Evolutionary conservation across 257 asterid species (phyloP).

Genomic region (Nicotiana tabacum): DNA sequence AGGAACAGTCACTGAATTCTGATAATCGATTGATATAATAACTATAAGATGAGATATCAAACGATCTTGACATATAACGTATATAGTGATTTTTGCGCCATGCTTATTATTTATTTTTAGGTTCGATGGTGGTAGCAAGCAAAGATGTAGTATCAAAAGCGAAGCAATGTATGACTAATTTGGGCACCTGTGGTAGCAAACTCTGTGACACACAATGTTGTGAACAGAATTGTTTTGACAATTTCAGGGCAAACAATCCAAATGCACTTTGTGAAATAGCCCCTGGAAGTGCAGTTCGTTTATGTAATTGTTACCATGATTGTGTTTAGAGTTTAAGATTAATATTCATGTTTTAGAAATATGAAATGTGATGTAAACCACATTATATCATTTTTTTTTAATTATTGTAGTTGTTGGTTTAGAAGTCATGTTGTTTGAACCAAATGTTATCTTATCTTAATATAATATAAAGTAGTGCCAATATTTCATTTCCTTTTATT

Average conservation of each 20-base stretch:
- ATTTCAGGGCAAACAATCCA: not conserved
- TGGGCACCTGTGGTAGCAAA: not conserved
- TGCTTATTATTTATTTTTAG: not conserved
- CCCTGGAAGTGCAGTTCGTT: not conserved
- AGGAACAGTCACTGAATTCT: too few species aligned
- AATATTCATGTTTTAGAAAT: not conserved
- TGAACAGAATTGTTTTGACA: not conserved
- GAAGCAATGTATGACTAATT: not conserved
- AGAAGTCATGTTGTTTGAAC: not conserved
- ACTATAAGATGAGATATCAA: not conserved
- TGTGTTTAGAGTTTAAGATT: not conserved
- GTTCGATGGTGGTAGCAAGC: not conserved
- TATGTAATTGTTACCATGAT: constrained; percentile 1
- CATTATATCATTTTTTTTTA: not conserved
- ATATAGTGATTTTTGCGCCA: too few species aligned
- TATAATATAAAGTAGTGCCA: not conserved
- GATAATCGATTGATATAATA: not conserved
- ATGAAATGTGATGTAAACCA: not conserved
- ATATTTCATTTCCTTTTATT: not conserved
- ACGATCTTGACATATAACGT: too few species aligned
- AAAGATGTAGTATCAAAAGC: not conserved
- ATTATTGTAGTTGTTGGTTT: not conserved
- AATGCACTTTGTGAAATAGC: not conserved
- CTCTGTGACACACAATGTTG: not conserved
- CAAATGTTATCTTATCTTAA: not conserved